phyloP scores from a whole-genome alignment of 1,139 yeast species.

The Suhomyces terraborum region DNA sequence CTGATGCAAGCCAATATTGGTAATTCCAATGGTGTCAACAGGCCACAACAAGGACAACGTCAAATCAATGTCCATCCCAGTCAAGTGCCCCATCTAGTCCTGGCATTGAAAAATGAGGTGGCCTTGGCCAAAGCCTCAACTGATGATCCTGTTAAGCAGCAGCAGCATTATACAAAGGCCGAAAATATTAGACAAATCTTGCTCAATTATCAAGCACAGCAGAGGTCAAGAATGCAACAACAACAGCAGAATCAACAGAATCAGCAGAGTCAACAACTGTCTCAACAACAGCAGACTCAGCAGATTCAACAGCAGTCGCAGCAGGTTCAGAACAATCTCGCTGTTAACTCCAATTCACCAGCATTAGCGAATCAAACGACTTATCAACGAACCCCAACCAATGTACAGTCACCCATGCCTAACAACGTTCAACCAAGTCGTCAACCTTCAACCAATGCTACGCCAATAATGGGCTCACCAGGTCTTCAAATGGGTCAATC shows the following conservation, averaged over 20 bases:
- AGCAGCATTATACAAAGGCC: conserved; percentile 66
- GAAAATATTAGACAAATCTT: conserved; percentile 60
- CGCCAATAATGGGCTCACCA: conserved; percentile 18
- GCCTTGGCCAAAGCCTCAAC: conserved; percentile 59
- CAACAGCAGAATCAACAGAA: conserved; percentile 15
- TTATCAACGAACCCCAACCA: conserved; percentile 2
- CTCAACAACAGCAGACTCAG: conserved; percentile 8
- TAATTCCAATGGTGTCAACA: conserved; percentile 6
- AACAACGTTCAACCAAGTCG: conserved; percentile 11
- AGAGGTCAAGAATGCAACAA: conserved; percentile 25
- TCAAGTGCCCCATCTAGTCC: conserved; percentile 64
- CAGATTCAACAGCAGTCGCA: conserved; percentile 6
- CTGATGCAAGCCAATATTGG: conserved; percentile 3
- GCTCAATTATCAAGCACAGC: conserved; percentile 45
- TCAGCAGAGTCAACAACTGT: conserved; percentile 13
- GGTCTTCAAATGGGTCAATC: conserved; percentile 17
- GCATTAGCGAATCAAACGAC: neutral
- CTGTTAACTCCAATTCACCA: conserved; percentile 2
- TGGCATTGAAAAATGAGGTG: conserved; percentile 59
- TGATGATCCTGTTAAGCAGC: conserved; percentile 65
- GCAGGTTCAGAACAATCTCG: conserved; percentile 10
- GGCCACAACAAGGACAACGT: conserved; percentile 15
- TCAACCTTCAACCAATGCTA: conserved; percentile 16
- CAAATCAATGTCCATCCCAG: conserved; percentile 47
- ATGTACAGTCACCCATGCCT: conserved; percentile 10